Percentiles rank a stretch among this genome's conserved stretches.
phyloP scores from a whole-genome alignment of 1,284 basidiomycete species.

The Schizopora paradoxa region DNA sequence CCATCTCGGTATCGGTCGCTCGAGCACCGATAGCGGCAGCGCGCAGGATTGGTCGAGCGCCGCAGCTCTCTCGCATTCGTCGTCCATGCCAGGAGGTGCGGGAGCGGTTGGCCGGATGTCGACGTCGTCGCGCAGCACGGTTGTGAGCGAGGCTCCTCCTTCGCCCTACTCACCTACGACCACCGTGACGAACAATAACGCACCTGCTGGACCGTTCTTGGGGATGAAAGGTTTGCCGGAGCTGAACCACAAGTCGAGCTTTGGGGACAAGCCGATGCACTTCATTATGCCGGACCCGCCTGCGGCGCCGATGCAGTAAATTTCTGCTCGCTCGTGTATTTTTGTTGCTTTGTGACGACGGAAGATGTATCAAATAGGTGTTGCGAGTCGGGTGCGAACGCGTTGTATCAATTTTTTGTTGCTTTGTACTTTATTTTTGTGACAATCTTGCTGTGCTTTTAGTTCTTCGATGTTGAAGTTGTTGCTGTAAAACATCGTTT shows the following conservation, averaged over 20 bases:
- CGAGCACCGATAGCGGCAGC: too few species aligned
- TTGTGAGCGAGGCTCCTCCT: not conserved
- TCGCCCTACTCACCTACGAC: not conserved
- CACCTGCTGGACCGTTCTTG: not conserved
- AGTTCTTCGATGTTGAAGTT: too few species aligned
- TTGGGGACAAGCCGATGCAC: slow-evolving; percentile 19
- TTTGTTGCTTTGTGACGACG: too few species aligned
- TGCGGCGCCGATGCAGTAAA: slow-evolving; percentile 11
- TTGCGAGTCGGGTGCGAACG: too few species aligned
- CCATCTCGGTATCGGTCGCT: too few species aligned
- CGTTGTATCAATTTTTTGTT: too few species aligned
- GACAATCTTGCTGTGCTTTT: too few species aligned
- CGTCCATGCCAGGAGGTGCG: slow-evolving; percentile 1
- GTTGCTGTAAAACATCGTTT: too few species aligned
- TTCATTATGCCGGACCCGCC: slow-evolving; percentile 15
- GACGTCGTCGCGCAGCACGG: not conserved
- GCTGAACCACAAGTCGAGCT: slow-evolving; percentile 17
- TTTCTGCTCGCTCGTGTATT: too few species aligned
- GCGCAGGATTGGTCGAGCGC: slow-evolving; percentile 16
- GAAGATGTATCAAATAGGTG: too few species aligned
- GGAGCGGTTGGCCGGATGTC: not conserved
- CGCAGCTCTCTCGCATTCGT: slow-evolving; percentile 15
- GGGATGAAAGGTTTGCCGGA: slow-evolving; percentile 10
- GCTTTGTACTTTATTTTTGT: too few species aligned
- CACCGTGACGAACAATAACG: not conserved